Evolutionary conservation across 2,329 filamentous ascomycete genomes (phyloP), one percentile per base, ranked within the genome.

Genomic region (Phyllosticta ampelicida): DNA sequence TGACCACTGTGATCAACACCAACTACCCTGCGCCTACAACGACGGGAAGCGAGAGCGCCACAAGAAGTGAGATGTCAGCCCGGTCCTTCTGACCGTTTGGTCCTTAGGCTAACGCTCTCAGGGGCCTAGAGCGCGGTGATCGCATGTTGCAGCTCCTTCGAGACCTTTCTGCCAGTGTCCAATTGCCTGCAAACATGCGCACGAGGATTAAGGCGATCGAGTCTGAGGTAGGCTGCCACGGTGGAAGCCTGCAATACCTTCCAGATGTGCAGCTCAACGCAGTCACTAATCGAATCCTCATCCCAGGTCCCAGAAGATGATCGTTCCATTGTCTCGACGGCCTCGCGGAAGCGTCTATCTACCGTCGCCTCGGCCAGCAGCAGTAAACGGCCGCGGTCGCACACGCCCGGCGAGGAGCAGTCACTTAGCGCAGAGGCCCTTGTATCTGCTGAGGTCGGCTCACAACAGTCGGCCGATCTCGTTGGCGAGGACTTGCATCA

Each of bases 41-140:
- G 66, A 67, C 28, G 68, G 64, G 20, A 70, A 71, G 50, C 68
- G 69, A 54, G 70, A 74, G 56, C 60, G 65, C 3, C 61, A 70
- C 26, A 72, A 68, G 60, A 67, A 65, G 68, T 72, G 61, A 59
- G 66, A 65, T 48, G 13, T 19, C 5, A 18, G 29, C 54, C 19
- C 44, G 23, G 13, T 19, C 2, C 5, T 10, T 20, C 26, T 23
- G 21, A n/a, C 53, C 53, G 8, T 26, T 26, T 26, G 23, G 8
- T 51, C 55, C 30, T 50, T 48, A 44, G 54, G n/a, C 63, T 64
- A 28, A 62, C 51, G 49, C 20, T 26, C 29, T 9, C 21, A 30
- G 67, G n/a, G 65, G 65, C 9, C 67, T 65, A 1, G 61, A 65
- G 20, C 64, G 66, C 11, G 67, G 68, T 44, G 64, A 66, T 50